A percentile compares a stretch with the other conserved stretches of the same genome.
phyloP scores from a whole-genome alignment of 345 rosid species.

The Boechera divaricarpa region DNA sequence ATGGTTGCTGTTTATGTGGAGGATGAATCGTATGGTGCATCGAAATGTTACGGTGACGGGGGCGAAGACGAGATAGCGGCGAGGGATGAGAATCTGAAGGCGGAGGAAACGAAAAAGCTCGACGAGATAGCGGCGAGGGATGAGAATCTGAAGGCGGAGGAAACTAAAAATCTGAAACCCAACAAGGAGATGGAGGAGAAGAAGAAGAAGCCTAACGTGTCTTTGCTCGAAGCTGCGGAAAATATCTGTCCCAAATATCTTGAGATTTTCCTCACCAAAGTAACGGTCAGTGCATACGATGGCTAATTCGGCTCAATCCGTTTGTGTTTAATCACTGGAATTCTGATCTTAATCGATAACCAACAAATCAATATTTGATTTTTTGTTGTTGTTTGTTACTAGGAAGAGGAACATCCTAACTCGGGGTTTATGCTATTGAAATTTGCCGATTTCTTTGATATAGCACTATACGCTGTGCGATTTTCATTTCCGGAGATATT shows the following conservation, averaged over 20 bases:
- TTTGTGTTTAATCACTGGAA: constrained; percentile 13
- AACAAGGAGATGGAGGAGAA: constrained; percentile 6
- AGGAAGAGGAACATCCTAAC: constrained; percentile 31
- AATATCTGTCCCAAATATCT: constrained; percentile 54
- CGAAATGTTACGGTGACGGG: too few relatives aligned
- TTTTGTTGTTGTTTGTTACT: neutral
- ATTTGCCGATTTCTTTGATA: constrained; percentile 55
- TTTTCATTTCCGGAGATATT: constrained; percentile 58
- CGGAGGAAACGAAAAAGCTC: constrained; percentile 36
- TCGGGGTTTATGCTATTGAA: constrained; percentile 43
- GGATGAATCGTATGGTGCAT: too few relatives aligned
- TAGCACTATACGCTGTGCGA: constrained; percentile 47
- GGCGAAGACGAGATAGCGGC: neutral
- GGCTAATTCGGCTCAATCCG: neutral
- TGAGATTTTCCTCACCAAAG: constrained; percentile 40
- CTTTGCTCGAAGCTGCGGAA: constrained; percentile 57
- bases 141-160: too few relatives aligned
- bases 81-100: neutral
- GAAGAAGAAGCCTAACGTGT: constrained; percentile 30
- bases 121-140: too few relatives aligned
- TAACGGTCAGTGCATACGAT: neutral
- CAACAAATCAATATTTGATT: too few relatives aligned
- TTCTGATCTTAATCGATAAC: neutral
- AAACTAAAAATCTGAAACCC: constrained; percentile 21
- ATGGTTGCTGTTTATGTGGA: too few relatives aligned